Percentiles rank a stretch among this genome's conserved stretches.
phyloP scores from a whole-genome alignment of 1,284 basidiomycete genomes.

The Ceratobasidium sp. region DNA sequence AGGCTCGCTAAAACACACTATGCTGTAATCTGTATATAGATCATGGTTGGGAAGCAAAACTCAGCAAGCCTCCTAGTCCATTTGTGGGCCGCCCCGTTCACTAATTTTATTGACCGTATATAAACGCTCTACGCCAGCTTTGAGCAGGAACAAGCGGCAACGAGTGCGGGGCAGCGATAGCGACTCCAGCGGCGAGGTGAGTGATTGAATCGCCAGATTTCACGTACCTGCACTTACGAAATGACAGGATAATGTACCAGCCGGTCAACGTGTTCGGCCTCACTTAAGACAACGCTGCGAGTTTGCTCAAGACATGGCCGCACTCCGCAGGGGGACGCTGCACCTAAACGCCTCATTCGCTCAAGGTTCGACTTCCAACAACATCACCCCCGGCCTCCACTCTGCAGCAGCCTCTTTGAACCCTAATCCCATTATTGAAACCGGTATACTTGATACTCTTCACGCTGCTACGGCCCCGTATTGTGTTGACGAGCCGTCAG shows the following conservation, averaged over 20 bases:
- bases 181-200: slow-evolving; percentile 1
- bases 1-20: not conserved
- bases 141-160: slow-evolving; percentile 1
- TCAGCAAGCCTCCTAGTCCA: not conserved
- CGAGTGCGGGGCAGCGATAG: not conserved
- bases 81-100: not conserved
- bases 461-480: not conserved
- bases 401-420: not conserved
- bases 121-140: not conserved
- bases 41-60: not conserved
- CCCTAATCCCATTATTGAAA: not conserved
- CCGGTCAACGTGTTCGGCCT: slow-evolving; percentile 2
- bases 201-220: not conserved
- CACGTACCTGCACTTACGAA: not conserved
- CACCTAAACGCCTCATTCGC: not conserved
- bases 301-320: slow-evolving; percentile 3
- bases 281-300: slow-evolving; percentile 1
- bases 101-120: not conserved
- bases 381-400: not conserved
- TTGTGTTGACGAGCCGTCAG: not conserved
- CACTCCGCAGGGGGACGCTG: not conserved
- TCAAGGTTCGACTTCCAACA: not conserved
- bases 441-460: not conserved
- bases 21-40: not conserved
- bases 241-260: slow-evolving; percentile 1